phyloP scores from a whole-genome alignment of 352 stramenopile species.

The Poterioochromonas sp. region DNA sequence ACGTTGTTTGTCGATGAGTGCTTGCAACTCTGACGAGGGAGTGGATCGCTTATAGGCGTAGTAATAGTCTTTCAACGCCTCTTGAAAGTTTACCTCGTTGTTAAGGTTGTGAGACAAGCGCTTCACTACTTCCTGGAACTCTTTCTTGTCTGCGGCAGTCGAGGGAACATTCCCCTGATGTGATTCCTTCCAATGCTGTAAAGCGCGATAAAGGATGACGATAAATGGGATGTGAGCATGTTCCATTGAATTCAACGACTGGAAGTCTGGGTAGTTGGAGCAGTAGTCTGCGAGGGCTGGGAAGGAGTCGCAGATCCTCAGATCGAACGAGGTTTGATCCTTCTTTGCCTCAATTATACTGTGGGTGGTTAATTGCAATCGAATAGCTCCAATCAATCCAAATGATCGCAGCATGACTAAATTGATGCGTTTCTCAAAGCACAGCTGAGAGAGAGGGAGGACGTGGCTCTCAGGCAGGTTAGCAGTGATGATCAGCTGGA shows the following conservation, averaged over 20 bases:
- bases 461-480: constrained; percentile 46
- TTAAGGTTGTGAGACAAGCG: constrained; percentile 47
- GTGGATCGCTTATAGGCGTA: constrained; percentile 64
- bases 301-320: constrained; percentile 69
- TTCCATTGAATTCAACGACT: constrained; percentile 59
- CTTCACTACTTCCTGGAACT: constrained; percentile 67
- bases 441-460: constrained; percentile 57
- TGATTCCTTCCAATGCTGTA: constrained; percentile 51
- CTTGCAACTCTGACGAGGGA: constrained; percentile 59
- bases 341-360: constrained; percentile 75
- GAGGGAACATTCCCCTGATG: constrained; percentile 49
- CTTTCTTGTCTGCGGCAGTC: constrained; percentile 74
- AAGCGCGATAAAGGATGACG: constrained; percentile 69
- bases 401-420: constrained; percentile 73
- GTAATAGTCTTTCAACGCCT: constrained; percentile 81
- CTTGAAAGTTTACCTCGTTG: constrained; percentile 88
- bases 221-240: constrained; percentile 84
- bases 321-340: constrained; percentile 68
- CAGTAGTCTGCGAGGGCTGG: constrained; percentile 50
- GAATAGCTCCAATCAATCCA: constrained; percentile 77
- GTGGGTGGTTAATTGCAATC: constrained; percentile 71
- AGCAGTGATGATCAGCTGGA: constrained; percentile 46
- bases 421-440: constrained; percentile 57
- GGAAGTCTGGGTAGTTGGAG: not conserved
- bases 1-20: constrained; percentile 51